A percentile compares a stretch with the other conserved stretches of the same genome.
Evolutionary conservation across 2,329 filamentous ascomycete genomes (phyloP).

Genomic region (Zasmidium angulare): DNA sequence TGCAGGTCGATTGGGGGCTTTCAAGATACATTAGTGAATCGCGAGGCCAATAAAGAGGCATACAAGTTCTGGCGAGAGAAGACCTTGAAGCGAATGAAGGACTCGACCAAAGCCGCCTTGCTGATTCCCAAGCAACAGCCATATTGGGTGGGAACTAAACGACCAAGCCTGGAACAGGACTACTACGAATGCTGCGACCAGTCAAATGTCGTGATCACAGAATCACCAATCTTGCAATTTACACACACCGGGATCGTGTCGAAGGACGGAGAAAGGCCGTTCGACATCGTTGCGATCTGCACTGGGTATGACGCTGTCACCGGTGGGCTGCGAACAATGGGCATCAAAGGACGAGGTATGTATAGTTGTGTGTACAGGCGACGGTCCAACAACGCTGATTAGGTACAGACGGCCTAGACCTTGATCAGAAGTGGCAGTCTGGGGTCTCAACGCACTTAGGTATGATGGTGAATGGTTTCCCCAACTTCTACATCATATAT

Average conservation of each 20-base stretch:
- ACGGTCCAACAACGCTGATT: too few species aligned
- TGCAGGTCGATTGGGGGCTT: background rate
- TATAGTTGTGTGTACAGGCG: background rate
- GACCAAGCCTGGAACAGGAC: constrained; percentile 46
- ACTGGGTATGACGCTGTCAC: constrained; percentile 44
- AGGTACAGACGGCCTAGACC: constrained; percentile 32
- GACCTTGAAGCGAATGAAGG: constrained; percentile 42
- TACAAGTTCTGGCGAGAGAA: constrained; percentile 49
- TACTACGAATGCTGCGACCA: constrained; percentile 47
- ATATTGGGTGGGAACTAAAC: constrained; percentile 46
- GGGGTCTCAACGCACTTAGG: constrained; percentile 44
- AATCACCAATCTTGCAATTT: constrained; percentile 43
- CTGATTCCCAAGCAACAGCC: constrained; percentile 43
- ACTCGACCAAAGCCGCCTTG: constrained; percentile 45
- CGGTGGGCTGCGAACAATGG: constrained; percentile 36
- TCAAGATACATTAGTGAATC: constrained; percentile 6
- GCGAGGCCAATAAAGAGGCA: constrained; percentile 12
- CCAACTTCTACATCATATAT: constrained; percentile 37
- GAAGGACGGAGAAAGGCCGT: constrained; percentile 35
- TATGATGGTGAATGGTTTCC: constrained; percentile 27
- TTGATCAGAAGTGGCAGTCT: constrained; percentile 43
- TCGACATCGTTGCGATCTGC: constrained; percentile 43
- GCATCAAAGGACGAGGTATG: constrained; percentile 28
- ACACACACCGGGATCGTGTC: constrained; percentile 46
- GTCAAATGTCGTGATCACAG: constrained; percentile 42